These are phyloP conservation scores for Erodium texanum DNA, from an alignment of 441 rosid genomes.

Conservation along the genomic window DNA sequence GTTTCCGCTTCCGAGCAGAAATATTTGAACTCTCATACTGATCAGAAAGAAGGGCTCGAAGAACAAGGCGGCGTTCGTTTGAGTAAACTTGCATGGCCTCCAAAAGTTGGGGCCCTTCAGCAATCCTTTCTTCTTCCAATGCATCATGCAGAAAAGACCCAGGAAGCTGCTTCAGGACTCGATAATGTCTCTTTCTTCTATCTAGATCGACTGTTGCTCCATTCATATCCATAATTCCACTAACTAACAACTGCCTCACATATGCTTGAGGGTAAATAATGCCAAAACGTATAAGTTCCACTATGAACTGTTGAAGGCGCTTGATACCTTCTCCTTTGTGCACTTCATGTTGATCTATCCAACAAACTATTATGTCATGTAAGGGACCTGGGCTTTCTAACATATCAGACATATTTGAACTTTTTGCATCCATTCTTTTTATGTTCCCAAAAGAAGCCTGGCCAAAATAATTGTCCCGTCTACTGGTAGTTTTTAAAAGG, in stretches of 20 bases:
- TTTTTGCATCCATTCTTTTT: conserved; percentile 21
- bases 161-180: conserved; percentile 78
- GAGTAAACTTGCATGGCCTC: conserved; percentile 65
- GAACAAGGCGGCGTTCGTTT: conserved; percentile 77
- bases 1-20: conserved; percentile 41
- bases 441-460: conserved; percentile 28
- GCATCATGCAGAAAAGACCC: conserved; percentile 50
- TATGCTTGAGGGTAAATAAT: conserved; percentile 87
- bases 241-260: conserved; percentile 81
- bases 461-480: conserved; percentile 27
- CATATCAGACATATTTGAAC: conserved; percentile 31
- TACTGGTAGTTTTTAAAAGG: conserved; percentile 28
- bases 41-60: conserved; percentile 38
- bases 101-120: conserved; percentile 49
- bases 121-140: conserved; percentile 61
- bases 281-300: conserved; percentile 78
- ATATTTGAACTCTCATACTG: conserved; percentile 26
- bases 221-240: conserved; percentile 73
- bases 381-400: conserved; percentile 91
- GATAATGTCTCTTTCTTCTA: conserved; percentile 69
- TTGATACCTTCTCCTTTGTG: conserved; percentile 67
- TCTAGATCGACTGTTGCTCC: conserved; percentile 40
- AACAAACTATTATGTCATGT: conserved; percentile 90
- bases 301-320: conserved; percentile 65
- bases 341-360: conserved; percentile 97